phyloP scores from a whole-genome alignment of 805 yeast species.

The Cyberlindnera suaveolens region DNA sequence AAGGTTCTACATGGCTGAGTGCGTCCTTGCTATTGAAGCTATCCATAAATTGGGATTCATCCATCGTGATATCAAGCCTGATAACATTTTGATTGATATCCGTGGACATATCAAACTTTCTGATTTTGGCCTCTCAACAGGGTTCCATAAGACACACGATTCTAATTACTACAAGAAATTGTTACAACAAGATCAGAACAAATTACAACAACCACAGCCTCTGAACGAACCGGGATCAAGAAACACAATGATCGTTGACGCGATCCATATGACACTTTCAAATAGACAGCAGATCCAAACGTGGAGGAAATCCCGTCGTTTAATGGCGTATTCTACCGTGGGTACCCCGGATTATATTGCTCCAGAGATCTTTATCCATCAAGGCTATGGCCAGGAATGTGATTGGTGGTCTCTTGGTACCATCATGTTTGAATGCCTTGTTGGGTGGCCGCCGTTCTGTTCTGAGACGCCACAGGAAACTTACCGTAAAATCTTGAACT shows the following conservation, averaged over 20 bases:
- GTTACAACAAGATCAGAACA: conserved; percentile 55
- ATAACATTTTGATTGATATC: conserved; percentile 83
- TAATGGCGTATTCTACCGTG: conserved; percentile 93
- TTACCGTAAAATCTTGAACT: conserved; percentile 83
- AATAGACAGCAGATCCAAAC: conserved; percentile 82
- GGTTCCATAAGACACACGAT: conserved; percentile 86
- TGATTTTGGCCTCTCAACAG: conserved; percentile 96
- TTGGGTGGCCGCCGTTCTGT: conserved; percentile 96
- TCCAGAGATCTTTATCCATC: conserved; percentile 82
- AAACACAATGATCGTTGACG: conserved; percentile 85
- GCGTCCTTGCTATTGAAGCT: conserved; percentile 93
- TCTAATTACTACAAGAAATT: conserved; percentile 84
- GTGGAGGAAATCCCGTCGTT: conserved; percentile 66
- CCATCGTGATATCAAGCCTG: conserved; percentile 97
- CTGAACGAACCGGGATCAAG: conserved; percentile 36
- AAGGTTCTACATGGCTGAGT: conserved; percentile 89
- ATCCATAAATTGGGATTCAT: conserved; percentile 93
- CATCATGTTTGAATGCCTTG: conserved; percentile 91
- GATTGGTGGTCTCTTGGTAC: conserved; percentile 99
- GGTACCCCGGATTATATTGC: conserved; percentile 99
- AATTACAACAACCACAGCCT: conserved; percentile 31
- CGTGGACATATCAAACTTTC: conserved; percentile 87
- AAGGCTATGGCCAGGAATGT: conserved; percentile 88
- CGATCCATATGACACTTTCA: conserved; percentile 92
- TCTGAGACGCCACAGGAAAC: conserved; percentile 94